Base-by-base conservation (phyloP, 805 yeast genomes). In the Cyberlindnera lachancei region DNA sequence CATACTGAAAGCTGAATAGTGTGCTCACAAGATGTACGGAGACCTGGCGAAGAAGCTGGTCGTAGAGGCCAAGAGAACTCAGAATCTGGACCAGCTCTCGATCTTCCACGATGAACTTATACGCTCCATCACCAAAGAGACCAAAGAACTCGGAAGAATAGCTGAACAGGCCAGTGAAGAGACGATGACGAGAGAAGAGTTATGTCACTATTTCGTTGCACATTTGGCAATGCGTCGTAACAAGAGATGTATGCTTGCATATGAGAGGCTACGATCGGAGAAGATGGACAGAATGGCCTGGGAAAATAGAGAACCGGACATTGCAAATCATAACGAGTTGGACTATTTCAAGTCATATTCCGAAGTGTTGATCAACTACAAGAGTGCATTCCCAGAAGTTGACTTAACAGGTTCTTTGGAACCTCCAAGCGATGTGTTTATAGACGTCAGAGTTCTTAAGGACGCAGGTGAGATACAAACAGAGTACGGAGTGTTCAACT, bases 401-500 rank as follows among this genome's bases (percentile, higher is more conserved):
- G 98, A 92, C 50, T 59, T 92, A 17, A 74, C 90, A 18, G 97
- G 96, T 0, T 75, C 84, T n/a, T 52, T 92, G 44, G 83, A 73
- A 15, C 98, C 98, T 0, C 97, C 98, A 1, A 73, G 71, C 23
- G 94, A 86, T 44, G 82, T 92, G 18, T 92, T 90, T 46, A 83
- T 90, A 8, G 98, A 90, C 50, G 97, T 92, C 5, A 64, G 98
- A 36, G 97, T 90, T 7, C 58, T 90, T 31, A 82, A 82, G 53
- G 94, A 90, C 48, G 96, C 95, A 0, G 98, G 98, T 2, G 97
- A 92, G 52, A 86, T 90, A 22, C 96, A 88, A 52, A 92, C 98
- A 0, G 98, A 90, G 54, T 90, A 90, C 48, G 98, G 96, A 15
- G 95, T 86, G 4, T 87, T 92, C 61, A 88, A 88, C 48, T 61